Conservation (phyloP, 257 asterid species). For the Jaltomata sinuosa region DNA sequence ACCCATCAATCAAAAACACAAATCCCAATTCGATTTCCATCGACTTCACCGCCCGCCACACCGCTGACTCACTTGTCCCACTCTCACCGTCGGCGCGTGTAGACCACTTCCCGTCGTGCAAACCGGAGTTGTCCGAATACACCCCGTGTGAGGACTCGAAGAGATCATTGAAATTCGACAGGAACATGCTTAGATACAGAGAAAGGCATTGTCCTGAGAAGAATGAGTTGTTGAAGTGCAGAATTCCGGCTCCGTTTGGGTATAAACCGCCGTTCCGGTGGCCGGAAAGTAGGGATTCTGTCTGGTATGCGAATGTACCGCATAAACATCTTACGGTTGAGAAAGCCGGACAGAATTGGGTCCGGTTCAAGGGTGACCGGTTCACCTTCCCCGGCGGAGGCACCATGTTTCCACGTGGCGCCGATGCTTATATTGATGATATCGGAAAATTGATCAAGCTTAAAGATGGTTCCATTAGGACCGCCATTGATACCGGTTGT, state of each 20-base stretch:
- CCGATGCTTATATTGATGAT: slow-evolving; percentile 77
- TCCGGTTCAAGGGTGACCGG: slow-evolving; percentile 74
- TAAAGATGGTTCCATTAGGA: slow-evolving; percentile 57
- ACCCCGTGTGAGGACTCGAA: slow-evolving; percentile 77
- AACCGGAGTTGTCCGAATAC: slow-evolving; percentile 48
- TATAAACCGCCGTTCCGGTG: slow-evolving; percentile 72
- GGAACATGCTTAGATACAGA: slow-evolving; percentile 51
- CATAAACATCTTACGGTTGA: slow-evolving; percentile 93
- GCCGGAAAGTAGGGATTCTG: slow-evolving; percentile 79
- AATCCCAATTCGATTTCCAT: slow-evolving; percentile 7
- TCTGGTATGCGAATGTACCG: slow-evolving; percentile 92
- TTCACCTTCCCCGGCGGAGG: slow-evolving; percentile 94
- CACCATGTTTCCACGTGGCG: slow-evolving; percentile 97
- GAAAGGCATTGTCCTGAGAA: slow-evolving; percentile 86
- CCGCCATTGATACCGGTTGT: slow-evolving; percentile 95
- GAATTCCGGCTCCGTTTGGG: slow-evolving; percentile 82
- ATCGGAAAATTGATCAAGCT: slow-evolving; percentile 69
- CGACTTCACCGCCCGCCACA: slow-evolving; percentile 66
- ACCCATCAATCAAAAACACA: not conserved
- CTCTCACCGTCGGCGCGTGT: slow-evolving; percentile 38
- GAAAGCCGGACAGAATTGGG: slow-evolving; percentile 96
- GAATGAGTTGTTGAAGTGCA: slow-evolving; percentile 42
- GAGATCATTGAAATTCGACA: slow-evolving; percentile 53
- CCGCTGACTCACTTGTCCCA: slow-evolving; percentile 38
- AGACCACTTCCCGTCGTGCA: slow-evolving; percentile 48